These are phyloP conservation scores for Cercospora zeina DNA, from an alignment of 2,329 filamentous ascomycete genomes.

Conservation along the genomic window DNA sequence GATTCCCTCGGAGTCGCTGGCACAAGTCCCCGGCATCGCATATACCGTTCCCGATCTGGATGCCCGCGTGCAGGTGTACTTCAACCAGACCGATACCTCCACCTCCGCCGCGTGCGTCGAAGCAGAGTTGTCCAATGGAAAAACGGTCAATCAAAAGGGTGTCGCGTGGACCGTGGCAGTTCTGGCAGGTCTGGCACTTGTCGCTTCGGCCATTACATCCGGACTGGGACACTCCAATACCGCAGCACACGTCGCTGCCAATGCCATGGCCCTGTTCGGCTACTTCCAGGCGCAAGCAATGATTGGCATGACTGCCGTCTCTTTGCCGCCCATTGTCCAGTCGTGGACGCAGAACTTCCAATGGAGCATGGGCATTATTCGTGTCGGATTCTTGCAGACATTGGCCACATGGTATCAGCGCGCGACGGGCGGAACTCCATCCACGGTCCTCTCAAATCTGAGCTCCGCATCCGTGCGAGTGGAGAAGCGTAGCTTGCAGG, in stretches of 20 bases:
- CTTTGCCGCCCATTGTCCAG: slow-evolving; percentile 81
- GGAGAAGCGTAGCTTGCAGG: slow-evolving; percentile 62
- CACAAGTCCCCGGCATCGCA: slow-evolving; percentile 74
- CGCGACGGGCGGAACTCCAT: slow-evolving; percentile 81
- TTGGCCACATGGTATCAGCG: slow-evolving; percentile 96
- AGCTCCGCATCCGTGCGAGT: slow-evolving; percentile 79
- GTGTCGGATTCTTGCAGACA: slow-evolving; percentile 78
- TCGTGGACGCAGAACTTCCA: slow-evolving; percentile 97
- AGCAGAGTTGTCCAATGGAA: slow-evolving; percentile 82
- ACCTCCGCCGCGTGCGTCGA: slow-evolving; percentile 80
- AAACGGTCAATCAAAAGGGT: slow-evolving; percentile 84
- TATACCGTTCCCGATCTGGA: slow-evolving; percentile 91
- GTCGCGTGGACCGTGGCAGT: slow-evolving; percentile 89
- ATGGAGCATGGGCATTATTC: slow-evolving; percentile 97
- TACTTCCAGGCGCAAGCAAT: slow-evolving; percentile 96
- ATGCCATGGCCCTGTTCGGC: slow-evolving; percentile 87
- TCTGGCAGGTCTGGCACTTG: slow-evolving; percentile 78
- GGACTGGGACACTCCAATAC: slow-evolving; percentile 91
- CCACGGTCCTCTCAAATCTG: slow-evolving; percentile 73
- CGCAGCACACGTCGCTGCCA: slow-evolving; percentile 89
- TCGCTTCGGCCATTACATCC: slow-evolving; percentile 84
- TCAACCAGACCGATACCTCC: slow-evolving; percentile 67
- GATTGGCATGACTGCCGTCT: slow-evolving; percentile 78
- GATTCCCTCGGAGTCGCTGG: slow-evolving; percentile 59
- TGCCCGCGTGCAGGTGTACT: slow-evolving; percentile 76